These are phyloP conservation scores for Claviceps maximensis DNA, from an alignment of 2,329 filamentous ascomycete genomes.

Conservation along the genomic window DNA sequence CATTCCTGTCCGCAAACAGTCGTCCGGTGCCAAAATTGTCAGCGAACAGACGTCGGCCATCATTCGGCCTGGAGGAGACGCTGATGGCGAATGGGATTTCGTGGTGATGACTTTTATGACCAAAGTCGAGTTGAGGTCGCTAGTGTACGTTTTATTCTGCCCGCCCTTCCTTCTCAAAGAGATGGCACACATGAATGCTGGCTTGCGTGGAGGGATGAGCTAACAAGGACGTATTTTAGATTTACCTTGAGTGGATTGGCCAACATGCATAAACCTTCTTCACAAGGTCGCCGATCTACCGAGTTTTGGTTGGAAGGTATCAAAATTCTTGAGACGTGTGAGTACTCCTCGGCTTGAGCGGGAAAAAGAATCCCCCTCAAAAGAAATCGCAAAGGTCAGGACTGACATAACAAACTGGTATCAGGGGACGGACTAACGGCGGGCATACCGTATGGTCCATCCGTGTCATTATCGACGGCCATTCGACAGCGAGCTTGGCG, in stretches of 20 bases:
- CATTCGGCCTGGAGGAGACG: slow-evolving; percentile 30
- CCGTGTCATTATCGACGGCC: slow-evolving; percentile 43
- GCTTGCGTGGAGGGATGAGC: slow-evolving; percentile 8
- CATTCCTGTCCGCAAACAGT: slow-evolving; percentile 41
- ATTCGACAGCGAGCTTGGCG: slow-evolving; percentile 51
- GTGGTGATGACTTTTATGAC: slow-evolving; percentile 48
- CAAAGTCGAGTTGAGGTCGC: slow-evolving; percentile 42
- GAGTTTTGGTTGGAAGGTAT: slow-evolving; percentile 31
- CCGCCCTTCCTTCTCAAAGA: background rate
- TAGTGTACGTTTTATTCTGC: slow-evolving; percentile 33
- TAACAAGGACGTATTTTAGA: slow-evolving; percentile 16
- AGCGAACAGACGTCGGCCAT: slow-evolving; percentile 44
- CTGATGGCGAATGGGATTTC: slow-evolving; percentile 35
- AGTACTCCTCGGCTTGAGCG: slow-evolving; percentile 6
- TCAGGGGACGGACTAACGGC: slow-evolving; percentile 22
- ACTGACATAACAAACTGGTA: background rate
- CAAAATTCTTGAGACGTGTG: slow-evolving; percentile 35
- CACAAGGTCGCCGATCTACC: slow-evolving; percentile 19
- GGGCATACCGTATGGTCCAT: slow-evolving; percentile 24
- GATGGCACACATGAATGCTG: background rate
- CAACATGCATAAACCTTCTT: slow-evolving; percentile 24
- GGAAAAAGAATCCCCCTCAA: background rate
- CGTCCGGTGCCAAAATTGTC: slow-evolving; percentile 34
- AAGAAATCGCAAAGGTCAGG: background rate
- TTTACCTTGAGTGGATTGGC: slow-evolving; percentile 43